phyloP scores from a whole-genome alignment of 2,329 filamentous ascomycete species.

The Exophiala alcalophila region DNA sequence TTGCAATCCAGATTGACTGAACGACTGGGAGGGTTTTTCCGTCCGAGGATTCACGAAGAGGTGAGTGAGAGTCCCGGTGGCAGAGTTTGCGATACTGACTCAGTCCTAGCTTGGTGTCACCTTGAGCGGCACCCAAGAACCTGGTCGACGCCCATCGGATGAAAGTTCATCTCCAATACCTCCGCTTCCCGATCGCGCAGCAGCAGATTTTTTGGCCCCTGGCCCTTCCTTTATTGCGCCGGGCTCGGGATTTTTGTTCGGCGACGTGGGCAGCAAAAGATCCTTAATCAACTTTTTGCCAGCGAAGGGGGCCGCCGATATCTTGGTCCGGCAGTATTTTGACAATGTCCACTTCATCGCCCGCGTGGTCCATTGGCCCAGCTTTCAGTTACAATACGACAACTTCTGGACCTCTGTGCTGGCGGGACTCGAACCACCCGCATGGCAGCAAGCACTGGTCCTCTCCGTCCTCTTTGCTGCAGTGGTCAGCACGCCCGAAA shows the following conservation, averaged over 20 bases:
- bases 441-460: constrained; percentile 65
- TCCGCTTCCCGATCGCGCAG: constrained; percentile 18
- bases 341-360: constrained; percentile 65
- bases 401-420: constrained; percentile 63
- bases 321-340: constrained; percentile 66
- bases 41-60: constrained; percentile 69
- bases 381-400: constrained; percentile 63
- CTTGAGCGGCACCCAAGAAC: no score
- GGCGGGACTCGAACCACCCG: constrained; percentile 59
- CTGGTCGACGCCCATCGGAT: constrained; percentile 15
- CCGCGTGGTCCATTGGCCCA: constrained; percentile 64
- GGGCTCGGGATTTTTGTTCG: constrained; percentile 65
- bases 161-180: constrained; percentile 17
- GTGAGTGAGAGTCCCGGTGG: constrained; percentile 51
- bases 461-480: constrained; percentile 69
- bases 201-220: constrained; percentile 58
- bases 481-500: constrained; percentile 62
- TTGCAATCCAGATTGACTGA: constrained; percentile 57
- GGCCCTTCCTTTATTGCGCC: constrained; percentile 66
- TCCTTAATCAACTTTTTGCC: constrained; percentile 62
- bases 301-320: constrained; percentile 55
- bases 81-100: constrained; percentile 15
- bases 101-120: constrained; percentile 9
- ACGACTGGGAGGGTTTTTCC: constrained; percentile 68
- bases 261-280: constrained; percentile 48